A percentile compares a stretch with the other conserved stretches of the same genome.
phyloP scores from a whole-genome alignment of 805 yeast species.

The Metschnikowia gelsemii region DNA sequence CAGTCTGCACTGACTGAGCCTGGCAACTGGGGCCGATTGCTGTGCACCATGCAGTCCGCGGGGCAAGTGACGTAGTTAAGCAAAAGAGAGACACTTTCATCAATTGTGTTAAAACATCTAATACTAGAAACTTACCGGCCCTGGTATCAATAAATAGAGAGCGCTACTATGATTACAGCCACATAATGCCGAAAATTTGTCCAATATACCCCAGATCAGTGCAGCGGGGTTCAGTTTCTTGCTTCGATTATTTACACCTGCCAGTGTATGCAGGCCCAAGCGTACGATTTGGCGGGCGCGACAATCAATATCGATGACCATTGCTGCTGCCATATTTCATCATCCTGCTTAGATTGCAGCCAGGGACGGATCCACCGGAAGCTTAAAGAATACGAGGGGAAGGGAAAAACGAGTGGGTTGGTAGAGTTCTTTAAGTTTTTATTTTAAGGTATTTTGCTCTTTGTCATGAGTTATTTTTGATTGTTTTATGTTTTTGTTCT shows the following conservation, averaged over 20 bases:
- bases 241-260: not conserved
- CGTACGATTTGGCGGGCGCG: not conserved
- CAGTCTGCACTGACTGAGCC: not conserved
- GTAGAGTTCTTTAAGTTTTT: not conserved
- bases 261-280: not conserved
- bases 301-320: slow-evolving; percentile 4
- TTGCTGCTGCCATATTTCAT: slow-evolving; percentile 12
- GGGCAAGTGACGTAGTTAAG: slow-evolving; percentile 12
- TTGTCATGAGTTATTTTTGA: too few species aligned
- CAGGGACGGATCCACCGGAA: not conserved
- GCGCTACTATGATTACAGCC: too few species aligned
- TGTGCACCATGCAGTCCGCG: slow-evolving; percentile 17
- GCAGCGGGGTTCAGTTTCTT: slow-evolving; percentile 1
- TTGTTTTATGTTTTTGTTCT: too few species aligned
- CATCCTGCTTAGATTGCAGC: slow-evolving; percentile 6
- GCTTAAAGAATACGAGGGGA: not conserved
- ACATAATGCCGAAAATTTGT: too few species aligned
- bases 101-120: not conserved
- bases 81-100: not conserved
- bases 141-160: not conserved
- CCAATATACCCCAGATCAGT: too few species aligned
- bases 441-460: too few species aligned
- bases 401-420: not conserved
- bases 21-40: slow-evolving; percentile 12
- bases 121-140: not conserved